Evolutionary conservation across 2,329 filamentous ascomycete genomes (phyloP).

Genomic region (Penicillium sp.): DNA sequence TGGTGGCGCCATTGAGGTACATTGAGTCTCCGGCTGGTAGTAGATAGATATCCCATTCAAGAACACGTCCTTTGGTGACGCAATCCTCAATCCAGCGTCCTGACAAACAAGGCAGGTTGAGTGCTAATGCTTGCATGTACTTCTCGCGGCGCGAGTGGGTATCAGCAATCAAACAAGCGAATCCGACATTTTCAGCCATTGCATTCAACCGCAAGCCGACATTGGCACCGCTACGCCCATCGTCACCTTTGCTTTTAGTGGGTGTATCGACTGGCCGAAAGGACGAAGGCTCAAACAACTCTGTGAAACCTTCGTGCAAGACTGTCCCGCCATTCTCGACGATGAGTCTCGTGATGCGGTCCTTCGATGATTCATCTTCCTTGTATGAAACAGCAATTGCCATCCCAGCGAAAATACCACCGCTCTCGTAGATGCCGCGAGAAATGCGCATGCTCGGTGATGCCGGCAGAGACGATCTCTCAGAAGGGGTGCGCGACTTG

Average conservation of each 20-base stretch:
- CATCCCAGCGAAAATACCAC: conserved; percentile 70
- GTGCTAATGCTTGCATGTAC: conserved; percentile 88
- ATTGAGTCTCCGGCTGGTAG: conserved; percentile 77
- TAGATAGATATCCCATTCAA: conserved; percentile 77
- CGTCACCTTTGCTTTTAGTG: conserved; percentile 22
- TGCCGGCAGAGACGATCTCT: conserved; percentile 38
- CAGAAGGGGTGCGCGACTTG: conserved; percentile 36
- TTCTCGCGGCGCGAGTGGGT: conserved; percentile 81
- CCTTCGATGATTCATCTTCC: conserved; percentile 53
- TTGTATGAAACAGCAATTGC: conserved; percentile 77
- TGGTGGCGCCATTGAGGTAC: conserved; percentile 69
- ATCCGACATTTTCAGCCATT: conserved; percentile 57
- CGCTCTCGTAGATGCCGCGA: conserved; percentile 32
- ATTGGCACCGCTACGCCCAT: conserved; percentile 14
- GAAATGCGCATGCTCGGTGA: conserved; percentile 51
- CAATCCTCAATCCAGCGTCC: conserved; percentile 76
- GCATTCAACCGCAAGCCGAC: conserved; percentile 52
- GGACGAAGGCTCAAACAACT: conserved; percentile 60
- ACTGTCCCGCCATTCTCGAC: conserved; percentile 66
- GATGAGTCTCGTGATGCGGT: conserved; percentile 60
- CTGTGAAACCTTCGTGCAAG: conserved; percentile 70
- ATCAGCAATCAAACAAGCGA: conserved; percentile 81
- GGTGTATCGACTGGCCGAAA: conserved; percentile 29
- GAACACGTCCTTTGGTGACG: conserved; percentile 54
- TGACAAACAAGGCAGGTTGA: conserved; percentile 81